A percentile compares a stretch with the other conserved stretches of the same genome.
These are phyloP conservation scores for Decorospora gaudefroyi DNA, from an alignment of 2,329 filamentous ascomycete species.

Conservation along the genomic window DNA sequence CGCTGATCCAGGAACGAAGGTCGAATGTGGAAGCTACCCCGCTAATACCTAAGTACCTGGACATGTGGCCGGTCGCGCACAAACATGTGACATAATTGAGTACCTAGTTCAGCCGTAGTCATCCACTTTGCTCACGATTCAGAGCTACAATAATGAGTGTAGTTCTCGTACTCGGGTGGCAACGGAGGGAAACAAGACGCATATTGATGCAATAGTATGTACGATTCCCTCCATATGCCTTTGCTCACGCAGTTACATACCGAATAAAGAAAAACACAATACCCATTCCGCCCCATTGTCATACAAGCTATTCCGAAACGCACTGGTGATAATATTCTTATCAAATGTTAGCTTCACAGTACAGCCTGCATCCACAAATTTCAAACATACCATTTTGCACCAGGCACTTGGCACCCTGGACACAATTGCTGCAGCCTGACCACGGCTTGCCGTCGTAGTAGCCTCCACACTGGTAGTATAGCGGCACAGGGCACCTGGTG, in stretches of 20 bases:
- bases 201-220: no score
- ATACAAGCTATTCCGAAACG: slow-evolving; percentile 23
- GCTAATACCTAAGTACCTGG: no score
- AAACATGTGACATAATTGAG: slow-evolving; percentile 5
- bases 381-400: slow-evolving; percentile 35
- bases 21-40: slow-evolving; percentile 12
- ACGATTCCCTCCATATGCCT: no score
- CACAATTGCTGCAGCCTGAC: slow-evolving; percentile 37
- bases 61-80: no score
- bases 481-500: slow-evolving; percentile 37
- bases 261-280: not conserved
- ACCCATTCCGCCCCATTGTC: not conserved
- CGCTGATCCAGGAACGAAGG: slow-evolving; percentile 21
- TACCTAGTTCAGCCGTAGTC: slow-evolving; percentile 29
- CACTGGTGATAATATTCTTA: slow-evolving; percentile 39
- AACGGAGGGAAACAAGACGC: no score
- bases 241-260: no score
- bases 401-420: slow-evolving; percentile 32
- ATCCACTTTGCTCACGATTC: slow-evolving; percentile 10
- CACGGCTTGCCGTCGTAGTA: slow-evolving; percentile 32
- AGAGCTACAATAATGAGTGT: not conserved
- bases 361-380: no score
- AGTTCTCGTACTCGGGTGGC: no score
- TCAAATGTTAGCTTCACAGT: slow-evolving; percentile 8
- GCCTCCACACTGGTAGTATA: slow-evolving; percentile 41